phyloP scores from a whole-genome alignment of 805 yeast species.

The Yarrowia deformans region DNA sequence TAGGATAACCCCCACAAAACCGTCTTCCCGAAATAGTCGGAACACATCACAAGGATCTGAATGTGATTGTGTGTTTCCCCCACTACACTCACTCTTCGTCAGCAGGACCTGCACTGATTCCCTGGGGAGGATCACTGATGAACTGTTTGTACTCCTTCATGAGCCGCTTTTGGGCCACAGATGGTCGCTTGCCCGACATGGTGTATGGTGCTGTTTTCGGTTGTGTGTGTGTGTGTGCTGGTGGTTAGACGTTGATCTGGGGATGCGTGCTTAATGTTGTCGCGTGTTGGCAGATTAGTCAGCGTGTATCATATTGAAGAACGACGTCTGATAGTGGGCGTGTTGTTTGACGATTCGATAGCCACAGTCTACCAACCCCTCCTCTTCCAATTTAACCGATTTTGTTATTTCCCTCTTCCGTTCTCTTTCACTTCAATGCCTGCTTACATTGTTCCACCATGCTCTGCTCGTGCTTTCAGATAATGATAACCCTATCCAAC shows the following conservation, averaged over 20 bases:
- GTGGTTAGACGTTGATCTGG: conserved; percentile 35
- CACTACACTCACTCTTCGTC: conserved; percentile 58
- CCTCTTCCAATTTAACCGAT: too few relatives aligned
- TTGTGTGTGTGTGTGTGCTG: neutral
- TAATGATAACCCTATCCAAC: conserved; percentile 12
- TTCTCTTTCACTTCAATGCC: neutral
- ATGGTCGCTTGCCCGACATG: conserved; percentile 38
- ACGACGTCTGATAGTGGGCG: neutral
- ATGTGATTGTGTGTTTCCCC: neutral
- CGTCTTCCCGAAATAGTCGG: neutral
- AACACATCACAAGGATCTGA: neutral
- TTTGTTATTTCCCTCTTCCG: neutral
- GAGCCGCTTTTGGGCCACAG: conserved; percentile 56
- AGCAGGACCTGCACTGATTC: conserved; percentile 91
- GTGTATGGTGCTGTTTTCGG: neutral
- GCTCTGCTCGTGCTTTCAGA: neutral
- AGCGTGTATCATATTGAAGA: neutral
- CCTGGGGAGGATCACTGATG: conserved; percentile 87
- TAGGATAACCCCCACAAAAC: neutral
- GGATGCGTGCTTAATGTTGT: conserved; percentile 36
- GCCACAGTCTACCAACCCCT: too few relatives aligned
- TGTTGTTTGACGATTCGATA: neutral
- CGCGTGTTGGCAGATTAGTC: conserved; percentile 22
- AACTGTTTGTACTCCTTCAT: conserved; percentile 90
- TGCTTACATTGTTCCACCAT: neutral